Conservation (phyloP, 352 stramenopile genomes). For the Globisporangium emineosum region DNA sequence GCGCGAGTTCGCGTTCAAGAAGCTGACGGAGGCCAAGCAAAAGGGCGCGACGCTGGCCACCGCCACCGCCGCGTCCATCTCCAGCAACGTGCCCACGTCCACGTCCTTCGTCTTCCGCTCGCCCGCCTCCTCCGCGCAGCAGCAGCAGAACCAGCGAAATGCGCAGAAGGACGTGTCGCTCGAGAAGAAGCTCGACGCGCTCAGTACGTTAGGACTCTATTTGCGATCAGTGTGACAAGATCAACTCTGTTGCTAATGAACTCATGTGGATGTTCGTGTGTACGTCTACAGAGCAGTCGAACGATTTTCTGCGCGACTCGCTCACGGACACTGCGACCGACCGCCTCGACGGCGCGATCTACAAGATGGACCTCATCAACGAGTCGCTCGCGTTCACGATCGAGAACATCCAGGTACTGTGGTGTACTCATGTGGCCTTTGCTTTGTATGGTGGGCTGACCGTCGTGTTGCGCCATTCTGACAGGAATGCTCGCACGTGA, state of each 20-base stretch:
- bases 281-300: slow-evolving; percentile 32
- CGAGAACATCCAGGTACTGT: slow-evolving; percentile 54
- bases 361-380: slow-evolving; percentile 79
- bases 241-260: not conserved
- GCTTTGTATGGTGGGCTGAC: not conserved
- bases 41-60: slow-evolving; percentile 56
- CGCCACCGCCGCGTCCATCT: slow-evolving; percentile 48
- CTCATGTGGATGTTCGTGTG: not conserved
- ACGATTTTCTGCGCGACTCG: slow-evolving; percentile 36
- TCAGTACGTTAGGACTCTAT: slow-evolving; percentile 21
- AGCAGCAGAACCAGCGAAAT: slow-evolving; percentile 8
- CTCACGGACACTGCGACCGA: slow-evolving; percentile 31
- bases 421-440: not conserved
- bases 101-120: slow-evolving; percentile 39
- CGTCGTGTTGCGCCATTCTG: not conserved
- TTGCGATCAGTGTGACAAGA: not conserved
- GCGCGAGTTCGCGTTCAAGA: slow-evolving; percentile 72
- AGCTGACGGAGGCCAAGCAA: slow-evolving; percentile 66
- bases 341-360: slow-evolving; percentile 43
- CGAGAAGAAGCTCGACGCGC: slow-evolving; percentile 31
- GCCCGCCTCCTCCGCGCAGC: slow-evolving; percentile 9
- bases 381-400: slow-evolving; percentile 80
- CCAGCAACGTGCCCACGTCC: slow-evolving; percentile 37
- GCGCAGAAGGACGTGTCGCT: slow-evolving; percentile 22
- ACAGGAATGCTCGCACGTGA: slow-evolving; percentile 61